Evolutionary conservation across 345 rosid genomes (phyloP).

Genomic region (Camelina hispida): DNA sequence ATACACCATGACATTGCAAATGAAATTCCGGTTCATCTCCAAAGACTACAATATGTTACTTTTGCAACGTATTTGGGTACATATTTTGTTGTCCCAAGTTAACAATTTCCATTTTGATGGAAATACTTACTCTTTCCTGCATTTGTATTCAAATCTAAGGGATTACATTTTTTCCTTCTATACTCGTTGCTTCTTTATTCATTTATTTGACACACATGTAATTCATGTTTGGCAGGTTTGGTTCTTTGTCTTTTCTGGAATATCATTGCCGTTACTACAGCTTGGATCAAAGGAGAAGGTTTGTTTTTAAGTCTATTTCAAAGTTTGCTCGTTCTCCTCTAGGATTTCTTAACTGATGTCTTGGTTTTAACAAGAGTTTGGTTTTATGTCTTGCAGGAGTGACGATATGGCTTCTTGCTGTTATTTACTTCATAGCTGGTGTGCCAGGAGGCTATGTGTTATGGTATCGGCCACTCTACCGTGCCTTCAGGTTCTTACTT

Average conservation of each 20-base stretch:
- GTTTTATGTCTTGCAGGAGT: conserved; percentile 57
- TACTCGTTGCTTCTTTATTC: not conserved
- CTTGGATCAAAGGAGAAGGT: conserved; percentile 93
- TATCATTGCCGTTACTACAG: conserved; percentile 73
- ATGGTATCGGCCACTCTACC: conserved; percentile 98
- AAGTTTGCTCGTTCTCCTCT: not conserved
- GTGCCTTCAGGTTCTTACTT: conserved; percentile 72
- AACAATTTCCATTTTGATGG: conserved; percentile 11
- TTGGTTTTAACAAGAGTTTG: not conserved
- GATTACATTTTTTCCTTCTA: not conserved
- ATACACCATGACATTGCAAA: conserved; percentile 88
- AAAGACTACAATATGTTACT: conserved; percentile 73
- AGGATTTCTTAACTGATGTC: not conserved
- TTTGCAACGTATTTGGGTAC: conserved; percentile 77
- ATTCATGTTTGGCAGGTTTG: conserved; percentile 66
- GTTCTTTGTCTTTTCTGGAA: conserved; percentile 85
- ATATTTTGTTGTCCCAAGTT: not conserved
- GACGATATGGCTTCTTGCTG: conserved; percentile 91
- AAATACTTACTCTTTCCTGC: conserved; percentile 13
- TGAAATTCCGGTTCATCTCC: conserved; percentile 87
- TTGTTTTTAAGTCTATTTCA: conserved; percentile 26
- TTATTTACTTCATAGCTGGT: conserved; percentile 90
- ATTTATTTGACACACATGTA: not conserved
- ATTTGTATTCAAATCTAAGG: not conserved
- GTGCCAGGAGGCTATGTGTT: conserved; percentile 91